Evolutionary conservation across 176 grass and related monocot species (phyloP), one percentile per base, ranked within the genome.

Genomic region (Themeda triandra): DNA sequence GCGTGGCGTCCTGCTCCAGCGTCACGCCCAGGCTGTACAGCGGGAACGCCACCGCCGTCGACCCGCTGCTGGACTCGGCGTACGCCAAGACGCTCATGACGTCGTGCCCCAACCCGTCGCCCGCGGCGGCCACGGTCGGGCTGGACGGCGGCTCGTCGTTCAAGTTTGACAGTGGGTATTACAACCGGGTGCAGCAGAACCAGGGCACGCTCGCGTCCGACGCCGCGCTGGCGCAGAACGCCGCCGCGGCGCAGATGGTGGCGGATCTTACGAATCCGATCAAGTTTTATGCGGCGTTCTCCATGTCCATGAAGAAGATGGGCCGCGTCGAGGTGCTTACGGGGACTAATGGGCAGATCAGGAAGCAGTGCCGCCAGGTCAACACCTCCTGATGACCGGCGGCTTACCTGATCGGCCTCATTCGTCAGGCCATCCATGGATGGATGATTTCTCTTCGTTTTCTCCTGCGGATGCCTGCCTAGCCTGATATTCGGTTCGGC

Each of bases 281-380:
- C 73, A 90, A 81, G 71, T 93, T 93, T 85, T 88, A 90, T 62
- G 85, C 85, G 2, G 88, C 82, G 0, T 93, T 93, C 78, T 66
- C 76, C 71, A 75, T 82, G 65, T 93, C 91, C 32, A 90, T 93
- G 84, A 87, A 82, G 73, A 90, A 88, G 88, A 93, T 93, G 91
- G 91, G 91, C 0, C 85, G 84, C 62, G 56, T 93, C 36, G 86
- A 82, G 17, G 91, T 88, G 78, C 91, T 93, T 63, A 90, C 91
- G 4, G 53, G 78, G 1, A 66, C 21, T 15, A 87, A 63, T 2
- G 88, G 88, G 0, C 48, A 93, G 78, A 90, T 93, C 77, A 85
- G 91, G 85, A 88, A 79, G 78, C 82, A 86, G 78, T 93, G 91
- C 51, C 78, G 68, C 33, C 60, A 76, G 44, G 81, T 91, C 32